phyloP scores from a whole-genome alignment of 2,329 filamentous ascomycete genomes.

The Calonectria pseudoturangicola region DNA sequence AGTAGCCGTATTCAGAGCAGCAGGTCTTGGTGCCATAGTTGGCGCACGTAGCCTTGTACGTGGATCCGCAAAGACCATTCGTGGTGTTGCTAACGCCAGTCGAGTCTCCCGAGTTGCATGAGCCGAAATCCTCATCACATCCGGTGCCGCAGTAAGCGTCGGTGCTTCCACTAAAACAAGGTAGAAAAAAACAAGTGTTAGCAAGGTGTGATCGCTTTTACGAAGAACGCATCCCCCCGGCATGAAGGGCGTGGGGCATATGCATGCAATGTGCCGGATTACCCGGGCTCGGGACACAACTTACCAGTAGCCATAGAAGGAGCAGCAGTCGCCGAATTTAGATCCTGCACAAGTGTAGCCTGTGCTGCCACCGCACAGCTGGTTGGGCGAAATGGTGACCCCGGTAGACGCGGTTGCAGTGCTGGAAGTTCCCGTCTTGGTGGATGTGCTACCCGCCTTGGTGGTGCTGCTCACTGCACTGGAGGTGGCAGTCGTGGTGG shows the following conservation, averaged over 20 bases:
- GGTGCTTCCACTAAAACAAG: slow-evolving; percentile 52
- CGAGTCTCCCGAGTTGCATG: slow-evolving; percentile 4
- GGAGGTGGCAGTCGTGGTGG: slow-evolving; percentile 30
- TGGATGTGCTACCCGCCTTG: slow-evolving; percentile 25
- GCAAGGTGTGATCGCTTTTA: neutral
- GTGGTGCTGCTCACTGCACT: slow-evolving; percentile 16
- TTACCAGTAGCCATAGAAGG: slow-evolving; percentile 60
- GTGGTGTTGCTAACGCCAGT: slow-evolving; percentile 21
- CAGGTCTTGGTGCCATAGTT: slow-evolving; percentile 51
- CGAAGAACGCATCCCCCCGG: neutral
- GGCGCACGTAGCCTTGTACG: slow-evolving; percentile 22
- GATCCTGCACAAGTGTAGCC: slow-evolving; percentile 60
- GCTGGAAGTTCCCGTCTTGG: slow-evolving; percentile 35
- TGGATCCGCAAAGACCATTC: slow-evolving; percentile 32
- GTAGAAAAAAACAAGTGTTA: slow-evolving; percentile 13
- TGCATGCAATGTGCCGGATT: slow-evolving; percentile 22
- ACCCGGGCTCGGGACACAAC: slow-evolving; percentile 39
- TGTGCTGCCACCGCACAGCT: slow-evolving; percentile 53
- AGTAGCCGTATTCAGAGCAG: slow-evolving; percentile 61
- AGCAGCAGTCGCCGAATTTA: slow-evolving; percentile 62
- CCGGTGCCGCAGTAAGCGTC: slow-evolving; percentile 32
- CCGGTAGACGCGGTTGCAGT: slow-evolving; percentile 37
- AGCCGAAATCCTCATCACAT: slow-evolving; percentile 30
- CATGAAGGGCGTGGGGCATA: neutral
- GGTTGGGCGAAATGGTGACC: slow-evolving; percentile 33